Conservation (phyloP, 441 rosid species). For the Capsella rubella region DNA sequence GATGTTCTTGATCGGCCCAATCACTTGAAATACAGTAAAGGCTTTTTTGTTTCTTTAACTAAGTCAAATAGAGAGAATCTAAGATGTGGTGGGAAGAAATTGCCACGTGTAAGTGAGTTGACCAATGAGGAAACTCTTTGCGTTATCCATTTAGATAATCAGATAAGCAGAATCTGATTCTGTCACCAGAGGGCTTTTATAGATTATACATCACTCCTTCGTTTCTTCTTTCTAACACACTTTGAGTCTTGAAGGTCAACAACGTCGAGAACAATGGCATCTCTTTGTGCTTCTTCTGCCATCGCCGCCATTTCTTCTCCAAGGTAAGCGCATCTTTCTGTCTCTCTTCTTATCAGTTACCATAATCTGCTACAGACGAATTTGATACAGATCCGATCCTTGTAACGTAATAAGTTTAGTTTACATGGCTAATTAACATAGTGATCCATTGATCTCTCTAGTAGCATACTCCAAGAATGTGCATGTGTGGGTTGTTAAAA, state of each 20-base stretch:
- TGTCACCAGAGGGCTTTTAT: conserved; percentile 34
- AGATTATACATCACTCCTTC: conserved; percentile 27
- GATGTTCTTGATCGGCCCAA: background rate
- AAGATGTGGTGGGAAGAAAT: conserved; percentile 36
- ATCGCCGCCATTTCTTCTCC: conserved; percentile 77
- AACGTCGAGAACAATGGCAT: conserved; percentile 62
- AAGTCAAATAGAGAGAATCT: conserved; percentile 24
- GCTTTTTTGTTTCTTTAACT: background rate
- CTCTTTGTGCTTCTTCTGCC: conserved; percentile 88
- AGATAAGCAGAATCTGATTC: conserved; percentile 38
- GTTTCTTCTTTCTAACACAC: conserved; percentile 32
- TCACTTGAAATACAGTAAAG: background rate
- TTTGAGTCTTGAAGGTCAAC: conserved; percentile 42
- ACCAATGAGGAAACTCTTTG: conserved; percentile 40
- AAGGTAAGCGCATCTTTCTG: conserved; percentile 55
- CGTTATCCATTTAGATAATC: conserved; percentile 42
- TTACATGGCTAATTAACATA: background rate
- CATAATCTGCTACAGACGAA: conserved; percentile 3
- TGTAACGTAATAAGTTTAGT: background rate
- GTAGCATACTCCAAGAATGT: background rate
- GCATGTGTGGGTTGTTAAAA: background rate
- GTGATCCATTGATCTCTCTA: conserved; percentile 5
- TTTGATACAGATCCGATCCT: background rate
- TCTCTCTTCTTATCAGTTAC: background rate
- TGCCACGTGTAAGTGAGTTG: conserved; percentile 36